These are phyloP conservation scores for Neurospora hispaniola DNA, from an alignment of 495 filamentous ascomycete species.

Conservation along the genomic window DNA sequence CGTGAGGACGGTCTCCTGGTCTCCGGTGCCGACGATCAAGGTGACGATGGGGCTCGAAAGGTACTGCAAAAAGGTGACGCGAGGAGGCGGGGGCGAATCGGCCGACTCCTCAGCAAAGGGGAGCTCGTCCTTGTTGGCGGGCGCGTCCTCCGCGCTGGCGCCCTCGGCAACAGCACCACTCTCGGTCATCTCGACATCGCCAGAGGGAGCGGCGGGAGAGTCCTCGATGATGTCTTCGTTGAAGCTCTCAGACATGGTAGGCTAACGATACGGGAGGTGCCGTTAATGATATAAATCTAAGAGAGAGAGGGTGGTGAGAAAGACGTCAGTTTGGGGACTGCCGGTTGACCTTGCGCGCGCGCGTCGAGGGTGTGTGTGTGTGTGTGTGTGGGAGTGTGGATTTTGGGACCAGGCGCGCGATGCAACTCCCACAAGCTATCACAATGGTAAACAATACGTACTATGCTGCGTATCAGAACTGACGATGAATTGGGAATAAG, in stretches of 20 bases:
- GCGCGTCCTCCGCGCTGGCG: conserved; percentile 5
- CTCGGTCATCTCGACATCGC: conserved; percentile 43
- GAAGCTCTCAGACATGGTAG: conserved; percentile 31
- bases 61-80: conserved; percentile 43
- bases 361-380: background rate
- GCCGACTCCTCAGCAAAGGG: conserved; percentile 35
- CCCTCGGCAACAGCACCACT: conserved; percentile 11
- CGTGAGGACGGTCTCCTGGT: conserved; percentile 49
- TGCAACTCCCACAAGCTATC: background rate
- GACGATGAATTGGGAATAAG: background rate
- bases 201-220: conserved; percentile 21
- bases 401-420: background rate
- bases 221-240: conserved; percentile 27
- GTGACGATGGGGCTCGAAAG: conserved; percentile 73
- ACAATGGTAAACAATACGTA: background rate
- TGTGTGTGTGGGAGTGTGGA: background rate
- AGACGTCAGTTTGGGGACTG: background rate
- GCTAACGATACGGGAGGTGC: background rate
- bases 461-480: background rate
- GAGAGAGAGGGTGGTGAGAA: background rate
- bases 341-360: background rate
- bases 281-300: background rate
- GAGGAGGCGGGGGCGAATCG: conserved; percentile 23
- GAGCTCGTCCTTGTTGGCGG: conserved; percentile 20
- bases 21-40: conserved; percentile 57